Conservation (phyloP, 2,329 filamentous ascomycete genomes). For the Fusarium sp. region DNA sequence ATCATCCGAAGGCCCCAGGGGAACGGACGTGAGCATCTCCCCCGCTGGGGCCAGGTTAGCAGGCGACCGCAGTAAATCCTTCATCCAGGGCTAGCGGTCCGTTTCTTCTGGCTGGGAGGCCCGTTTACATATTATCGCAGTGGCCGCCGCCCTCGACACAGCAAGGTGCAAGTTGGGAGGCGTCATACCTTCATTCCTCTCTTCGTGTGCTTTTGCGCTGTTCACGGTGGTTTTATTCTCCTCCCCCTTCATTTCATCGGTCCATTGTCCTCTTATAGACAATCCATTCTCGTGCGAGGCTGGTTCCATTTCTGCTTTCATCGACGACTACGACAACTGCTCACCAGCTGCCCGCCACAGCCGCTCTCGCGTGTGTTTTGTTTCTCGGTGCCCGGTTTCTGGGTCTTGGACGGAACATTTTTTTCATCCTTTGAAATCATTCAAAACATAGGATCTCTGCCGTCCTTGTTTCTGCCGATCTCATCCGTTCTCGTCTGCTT, state of each 20-base stretch:
- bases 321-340: constrained; percentile 12
- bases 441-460: constrained; percentile 29
- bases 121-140: constrained; percentile 43
- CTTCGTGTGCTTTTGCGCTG: constrained; percentile 15
- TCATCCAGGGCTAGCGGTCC: constrained; percentile 12
- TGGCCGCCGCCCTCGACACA: constrained; percentile 33
- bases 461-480: constrained; percentile 29
- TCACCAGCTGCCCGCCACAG: constrained; percentile 19
- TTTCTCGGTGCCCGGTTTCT: constrained; percentile 13
- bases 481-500: background rate
- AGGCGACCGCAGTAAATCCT: constrained; percentile 1
- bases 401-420: constrained; percentile 9
- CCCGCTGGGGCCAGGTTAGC: background rate
- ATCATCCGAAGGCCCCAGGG: constrained; percentile 1
- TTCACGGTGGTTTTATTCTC: constrained; percentile 23
- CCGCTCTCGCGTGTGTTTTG: constrained; percentile 5
- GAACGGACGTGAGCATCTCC: background rate
- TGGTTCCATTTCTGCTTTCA: constrained; percentile 19
- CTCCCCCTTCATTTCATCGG: constrained; percentile 4
- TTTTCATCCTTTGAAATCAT: constrained; percentile 28
- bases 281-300: constrained; percentile 30
- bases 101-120: background rate
- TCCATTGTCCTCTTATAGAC: constrained; percentile 22
- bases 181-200: constrained; percentile 34
- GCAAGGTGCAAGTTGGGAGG: constrained; percentile 10